Conservation (phyloP, 495 filamentous ascomycete species). For the Oidiodendron maius region DNA sequence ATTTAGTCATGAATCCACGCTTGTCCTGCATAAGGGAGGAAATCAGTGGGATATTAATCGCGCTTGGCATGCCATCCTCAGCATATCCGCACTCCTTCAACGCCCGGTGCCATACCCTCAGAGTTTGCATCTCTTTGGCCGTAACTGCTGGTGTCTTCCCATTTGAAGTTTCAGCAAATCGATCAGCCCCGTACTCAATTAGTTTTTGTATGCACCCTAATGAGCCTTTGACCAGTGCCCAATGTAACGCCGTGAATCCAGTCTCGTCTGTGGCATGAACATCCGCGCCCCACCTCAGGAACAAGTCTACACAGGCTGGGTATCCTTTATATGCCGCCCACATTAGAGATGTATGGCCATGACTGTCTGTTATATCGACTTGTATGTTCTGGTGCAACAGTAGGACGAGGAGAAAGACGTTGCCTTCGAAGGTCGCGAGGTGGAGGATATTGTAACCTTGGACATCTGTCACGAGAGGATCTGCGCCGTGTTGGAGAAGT, state of each 20-base stretch:
- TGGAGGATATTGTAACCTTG: slow-evolving; percentile 97
- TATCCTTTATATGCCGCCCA: slow-evolving; percentile 98
- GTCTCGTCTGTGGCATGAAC: slow-evolving; percentile 85
- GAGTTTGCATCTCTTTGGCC: slow-evolving; percentile 84
- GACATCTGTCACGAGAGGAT: slow-evolving; percentile 80
- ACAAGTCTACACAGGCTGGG: slow-evolving; percentile 84
- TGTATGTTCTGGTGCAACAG: slow-evolving; percentile 86
- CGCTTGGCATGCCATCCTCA: slow-evolving; percentile 63
- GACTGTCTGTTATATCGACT: slow-evolving; percentile 81
- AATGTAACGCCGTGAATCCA: slow-evolving; percentile 90
- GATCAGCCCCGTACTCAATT: slow-evolving; percentile 88
- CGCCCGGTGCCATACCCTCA: slow-evolving; percentile 74
- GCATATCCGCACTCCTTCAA: slow-evolving; percentile 82
- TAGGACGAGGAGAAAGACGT: slow-evolving; percentile 85
- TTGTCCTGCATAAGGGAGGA: slow-evolving; percentile 63
- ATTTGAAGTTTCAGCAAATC: slow-evolving; percentile 78
- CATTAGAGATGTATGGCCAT: slow-evolving; percentile 91
- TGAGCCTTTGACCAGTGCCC: slow-evolving; percentile 91
- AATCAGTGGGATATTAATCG: slow-evolving; percentile 50
- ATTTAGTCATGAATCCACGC: slow-evolving; percentile 66
- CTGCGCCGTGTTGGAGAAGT: slow-evolving; percentile 79
- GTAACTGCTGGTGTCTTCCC: slow-evolving; percentile 82
- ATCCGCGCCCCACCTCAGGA: slow-evolving; percentile 91
- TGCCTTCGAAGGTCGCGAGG: slow-evolving; percentile 93
- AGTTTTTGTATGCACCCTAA: slow-evolving; percentile 82